A percentile compares a stretch with the other conserved stretches of the same genome.
phyloP scores from a whole-genome alignment of 23 red algal genomes.

The Pyropia haitanensis region DNA sequence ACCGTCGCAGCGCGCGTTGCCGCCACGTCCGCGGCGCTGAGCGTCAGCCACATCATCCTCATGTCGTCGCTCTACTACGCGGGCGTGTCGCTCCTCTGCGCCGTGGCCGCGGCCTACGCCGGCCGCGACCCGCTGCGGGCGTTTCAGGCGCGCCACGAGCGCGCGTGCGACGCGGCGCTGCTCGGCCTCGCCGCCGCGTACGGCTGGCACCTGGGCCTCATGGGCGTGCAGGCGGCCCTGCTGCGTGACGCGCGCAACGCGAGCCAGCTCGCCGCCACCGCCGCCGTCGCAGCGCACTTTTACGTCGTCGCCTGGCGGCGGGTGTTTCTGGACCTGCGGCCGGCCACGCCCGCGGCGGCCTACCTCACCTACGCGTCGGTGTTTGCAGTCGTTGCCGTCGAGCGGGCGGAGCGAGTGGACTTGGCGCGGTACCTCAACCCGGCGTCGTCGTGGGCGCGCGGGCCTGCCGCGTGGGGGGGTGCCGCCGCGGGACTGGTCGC shows the following conservation, averaged over 20 bases:
- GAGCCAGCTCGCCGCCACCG: constrained; percentile 30
- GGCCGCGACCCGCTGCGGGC: constrained; percentile 22
- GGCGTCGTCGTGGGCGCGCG: too few relatives aligned
- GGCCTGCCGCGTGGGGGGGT: too few relatives aligned
- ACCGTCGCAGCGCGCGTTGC: constrained; percentile 22
- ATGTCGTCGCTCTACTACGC: constrained; percentile 45
- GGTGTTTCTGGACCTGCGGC: constrained; percentile 36
- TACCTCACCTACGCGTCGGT: constrained; percentile 62
- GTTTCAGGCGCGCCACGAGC: constrained; percentile 23
- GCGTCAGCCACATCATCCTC: constrained; percentile 35
- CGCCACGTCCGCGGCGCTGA: constrained; percentile 25
- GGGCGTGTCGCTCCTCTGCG: constrained; percentile 15
- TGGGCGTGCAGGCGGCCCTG: constrained; percentile 31
- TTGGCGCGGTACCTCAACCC: too few relatives aligned
- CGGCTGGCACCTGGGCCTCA: constrained; percentile 38
- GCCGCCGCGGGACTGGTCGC: too few relatives aligned
- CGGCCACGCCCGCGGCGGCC: constrained; percentile 30
- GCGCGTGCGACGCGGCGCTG: constrained; percentile 16
- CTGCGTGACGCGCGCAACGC: constrained; percentile 18
- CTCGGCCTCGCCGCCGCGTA: constrained; percentile 38
- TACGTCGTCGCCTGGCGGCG: constrained; percentile 55
- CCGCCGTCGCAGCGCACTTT: constrained; percentile 51
- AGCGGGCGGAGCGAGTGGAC: constrained; percentile 27
- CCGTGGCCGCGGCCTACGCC: constrained; percentile 13
- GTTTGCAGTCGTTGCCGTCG: constrained; percentile 34